Conservation (phyloP, 306 rosid genomes). For the Gleditsia sinensis region DNA sequence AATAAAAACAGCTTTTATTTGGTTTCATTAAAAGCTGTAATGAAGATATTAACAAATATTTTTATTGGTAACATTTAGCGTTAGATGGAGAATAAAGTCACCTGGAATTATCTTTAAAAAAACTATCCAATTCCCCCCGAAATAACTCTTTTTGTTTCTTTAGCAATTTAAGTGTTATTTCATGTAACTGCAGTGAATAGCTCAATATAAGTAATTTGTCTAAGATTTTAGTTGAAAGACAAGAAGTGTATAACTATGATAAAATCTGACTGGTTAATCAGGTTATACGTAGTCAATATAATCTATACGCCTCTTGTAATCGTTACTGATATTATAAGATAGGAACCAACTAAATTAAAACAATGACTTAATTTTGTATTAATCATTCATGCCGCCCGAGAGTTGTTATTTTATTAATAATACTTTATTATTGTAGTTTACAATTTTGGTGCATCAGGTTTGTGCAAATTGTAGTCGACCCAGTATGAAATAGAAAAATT, state of each 20-base stretch:
- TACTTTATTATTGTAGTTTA: no score
- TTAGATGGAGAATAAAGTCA: not conserved
- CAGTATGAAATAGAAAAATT: not conserved
- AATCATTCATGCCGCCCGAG: not conserved
- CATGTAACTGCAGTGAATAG: not conserved
- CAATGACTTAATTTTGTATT: not conserved
- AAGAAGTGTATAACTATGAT: not conserved
- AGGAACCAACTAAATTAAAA: not conserved
- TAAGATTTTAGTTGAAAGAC: not conserved
- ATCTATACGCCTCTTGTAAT: not conserved
- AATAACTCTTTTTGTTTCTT: not conserved
- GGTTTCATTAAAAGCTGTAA: conserved; percentile 12
- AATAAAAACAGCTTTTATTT: not conserved
- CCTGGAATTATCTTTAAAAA: not conserved
- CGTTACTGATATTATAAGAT: not conserved
- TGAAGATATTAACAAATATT: not conserved
- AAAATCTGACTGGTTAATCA: not conserved
- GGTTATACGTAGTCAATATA: not conserved
- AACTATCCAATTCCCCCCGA: not conserved
- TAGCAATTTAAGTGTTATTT: not conserved
- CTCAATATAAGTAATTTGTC: not conserved
- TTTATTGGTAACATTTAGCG: not conserved
- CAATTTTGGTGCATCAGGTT: not conserved
- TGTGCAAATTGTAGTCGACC: not conserved
- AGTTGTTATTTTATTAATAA: no score